Base-by-base conservation (phyloP, 2,329 filamentous ascomycete species). In the Neocucurbitaria cava region DNA sequence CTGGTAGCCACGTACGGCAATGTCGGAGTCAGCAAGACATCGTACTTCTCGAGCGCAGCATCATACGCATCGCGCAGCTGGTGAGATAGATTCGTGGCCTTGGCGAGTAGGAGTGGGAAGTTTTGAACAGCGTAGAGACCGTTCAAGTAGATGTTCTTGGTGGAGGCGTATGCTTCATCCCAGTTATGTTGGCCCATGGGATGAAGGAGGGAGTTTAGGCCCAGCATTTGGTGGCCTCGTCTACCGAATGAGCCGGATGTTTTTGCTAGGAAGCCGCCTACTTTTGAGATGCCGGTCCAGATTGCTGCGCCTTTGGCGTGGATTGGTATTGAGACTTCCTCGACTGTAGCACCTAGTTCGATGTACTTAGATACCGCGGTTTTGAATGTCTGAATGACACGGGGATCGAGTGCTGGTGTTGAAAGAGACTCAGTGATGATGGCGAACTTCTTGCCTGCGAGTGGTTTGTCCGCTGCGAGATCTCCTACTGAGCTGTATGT, bases 121-220 rank as follows among this genome's bases (percentile, higher is more conserved):
- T 69, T 65, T 9, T 79, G 68, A 31, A 71, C 61, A 0, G 82
- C 73, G 46, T 83, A 84, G 0, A 81, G 61, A 0, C 82, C 82
- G 44, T 83, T 83, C 43, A 84, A 77, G 42, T 83, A 79, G 3
- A 82, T 82, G 58, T 85, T 85, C 56, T 83, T 84, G 0, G 82
- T 84, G 0, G 69, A 66, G 13, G 76, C 79, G 61, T 83, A 83
- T 1, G 82, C 75, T 31, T 81, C 78, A 35, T 83, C 76, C 66
- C 84, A 86, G 46, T 78, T 80, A 6, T 78, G 72, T 21, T 78
- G 72, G 1, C 74, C 79, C 75, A 78, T 79, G 0, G 79, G 79
- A 4, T 81, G 76, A 18, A 83, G 73, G 3, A 79, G 74, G 5
- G 74, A 65, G 54, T 85, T 82, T 30, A 85, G 77, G n/a, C 82